Percentiles rank a stretch among this genome's conserved stretches.
phyloP scores from a whole-genome alignment of 1,284 basidiomycete genomes.

The Abortiporus biennis region DNA sequence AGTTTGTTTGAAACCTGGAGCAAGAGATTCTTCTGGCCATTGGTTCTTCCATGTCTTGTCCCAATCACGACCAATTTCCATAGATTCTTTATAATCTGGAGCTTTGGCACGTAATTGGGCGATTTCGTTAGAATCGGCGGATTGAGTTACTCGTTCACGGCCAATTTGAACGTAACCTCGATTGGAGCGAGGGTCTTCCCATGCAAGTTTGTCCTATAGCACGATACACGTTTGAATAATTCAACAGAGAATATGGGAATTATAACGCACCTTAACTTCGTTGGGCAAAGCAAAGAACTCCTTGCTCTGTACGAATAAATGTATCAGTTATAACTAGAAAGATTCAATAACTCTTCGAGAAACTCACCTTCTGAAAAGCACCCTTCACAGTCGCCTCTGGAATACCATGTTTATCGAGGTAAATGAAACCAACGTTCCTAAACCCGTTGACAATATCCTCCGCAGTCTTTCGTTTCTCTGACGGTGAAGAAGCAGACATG shows the following conservation, averaged over 20 bases:
- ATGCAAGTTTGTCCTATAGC: slow-evolving; percentile 51
- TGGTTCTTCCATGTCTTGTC: slow-evolving; percentile 69
- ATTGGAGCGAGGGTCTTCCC: slow-evolving; percentile 80
- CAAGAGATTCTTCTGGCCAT: slow-evolving; percentile 66
- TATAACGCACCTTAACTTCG: slow-evolving; percentile 48
- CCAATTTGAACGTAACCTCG: slow-evolving; percentile 78
- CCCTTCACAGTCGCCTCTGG: slow-evolving; percentile 41
- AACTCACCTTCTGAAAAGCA: slow-evolving; percentile 55
- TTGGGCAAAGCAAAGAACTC: slow-evolving; percentile 67
- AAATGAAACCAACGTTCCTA: slow-evolving; percentile 74
- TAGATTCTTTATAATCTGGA: slow-evolving; percentile 77
- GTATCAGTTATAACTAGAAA: slow-evolving; percentile 1
- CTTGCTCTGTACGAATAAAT: slow-evolving; percentile 42
- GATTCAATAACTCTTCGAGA: neutral
- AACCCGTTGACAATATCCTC: slow-evolving; percentile 70
- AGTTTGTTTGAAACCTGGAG: slow-evolving; percentile 60
- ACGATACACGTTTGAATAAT: slow-evolving; percentile 4
- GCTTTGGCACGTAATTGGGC: slow-evolving; percentile 62
- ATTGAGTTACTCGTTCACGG: slow-evolving; percentile 76
- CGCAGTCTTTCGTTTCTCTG: slow-evolving; percentile 60
- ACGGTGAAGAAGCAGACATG: slow-evolving; percentile 37
- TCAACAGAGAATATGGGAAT: neutral
- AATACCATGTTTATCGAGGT: slow-evolving; percentile 67
- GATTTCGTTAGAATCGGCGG: slow-evolving; percentile 67
- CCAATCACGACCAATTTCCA: slow-evolving; percentile 84